Evolutionary conservation across 1,139 yeast species (phyloP), one percentile per base, ranked within the genome.

Genomic region (Geotrichum restrictum): DNA sequence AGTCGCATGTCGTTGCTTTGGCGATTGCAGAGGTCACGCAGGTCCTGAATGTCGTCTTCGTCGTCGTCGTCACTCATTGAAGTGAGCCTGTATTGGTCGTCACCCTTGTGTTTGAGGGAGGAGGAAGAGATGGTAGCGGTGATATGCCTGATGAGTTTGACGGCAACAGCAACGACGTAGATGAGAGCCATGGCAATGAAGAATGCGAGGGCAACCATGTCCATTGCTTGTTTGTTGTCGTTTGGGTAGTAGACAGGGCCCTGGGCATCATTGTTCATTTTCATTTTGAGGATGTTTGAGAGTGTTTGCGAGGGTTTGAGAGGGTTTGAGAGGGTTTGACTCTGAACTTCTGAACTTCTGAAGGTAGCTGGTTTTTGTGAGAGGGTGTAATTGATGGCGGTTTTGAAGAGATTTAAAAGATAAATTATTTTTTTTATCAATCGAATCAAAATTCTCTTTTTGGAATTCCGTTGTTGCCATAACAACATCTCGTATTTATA

Each of bases 1-100:
- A 36, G 21, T 3, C 18, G 31, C 34, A 45, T 18, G 7, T 36
- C 48, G 11, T 11, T 14, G 24, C 41, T 41, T 14, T 45, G 22
- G 24, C 21, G 27, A n/a, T 43, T 38, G 11, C 8, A 34, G 19
- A 11, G 18, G 19, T 18, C 39, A 27, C 38, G 39, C 13, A 32
- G 36, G 19, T 43, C 37, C 13, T 27, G 22, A 2, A n/a, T n/a
- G 33, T 8, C 44, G n/a, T 33, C 44, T 11, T 14, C 21, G 29
- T n/a, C 27, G 39, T 31, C 33, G 8, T 48, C 47, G 21, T 48
- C 51, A 22, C 18, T 19, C 27, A 42, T 24, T n/a, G 31, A 16
- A 2, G 52, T 37, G 10, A 49, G 52, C 10, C 45, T 40, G 45
- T 49, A 49, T 18, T 45, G 46, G 19, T 43, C 42, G 16, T 22